Conservation (phyloP, 352 stramenopile species). For the Globisporangium emineosum region DNA sequence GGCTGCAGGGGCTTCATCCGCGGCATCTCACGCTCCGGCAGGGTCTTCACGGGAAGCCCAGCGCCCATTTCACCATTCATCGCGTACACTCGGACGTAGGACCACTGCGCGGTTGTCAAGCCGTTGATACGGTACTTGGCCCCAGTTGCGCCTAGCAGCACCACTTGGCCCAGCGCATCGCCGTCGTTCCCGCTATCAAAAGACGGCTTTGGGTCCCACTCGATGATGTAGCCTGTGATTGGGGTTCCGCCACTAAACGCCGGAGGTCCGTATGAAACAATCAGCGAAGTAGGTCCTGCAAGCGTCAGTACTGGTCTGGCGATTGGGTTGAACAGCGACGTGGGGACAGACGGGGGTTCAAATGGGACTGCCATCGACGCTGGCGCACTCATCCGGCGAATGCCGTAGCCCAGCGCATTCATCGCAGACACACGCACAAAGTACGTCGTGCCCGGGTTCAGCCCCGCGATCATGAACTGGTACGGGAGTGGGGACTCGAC, state of each 20-base stretch:
- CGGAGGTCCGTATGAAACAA: conserved; percentile 78
- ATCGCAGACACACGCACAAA: conserved; percentile 69
- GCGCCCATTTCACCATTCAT: conserved; percentile 56
- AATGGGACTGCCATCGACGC: conserved; percentile 61
- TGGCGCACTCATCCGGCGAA: conserved; percentile 55
- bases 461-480: conserved; percentile 48
- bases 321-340: conserved; percentile 60
- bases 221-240: conserved; percentile 89
- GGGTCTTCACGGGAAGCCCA: conserved; percentile 36
- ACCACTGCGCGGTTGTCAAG: conserved; percentile 43
- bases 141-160: conserved; percentile 22
- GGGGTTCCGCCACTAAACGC: conserved; percentile 83
- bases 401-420: conserved; percentile 61
- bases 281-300: conserved; percentile 59
- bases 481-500: conserved; percentile 29
- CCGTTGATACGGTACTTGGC: conserved; percentile 46
- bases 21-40: conserved; percentile 59
- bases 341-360: conserved; percentile 43
- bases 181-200: conserved; percentile 76
- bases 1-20: conserved; percentile 46
- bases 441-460: conserved; percentile 59
- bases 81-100: conserved; percentile 71
- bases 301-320: conserved; percentile 66
- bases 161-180: conserved; percentile 42
- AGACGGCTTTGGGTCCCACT: conserved; percentile 79